Evolutionary conservation across 2,329 filamentous ascomycete genomes (phyloP).

Genomic region (Metarhizium brunneum): DNA sequence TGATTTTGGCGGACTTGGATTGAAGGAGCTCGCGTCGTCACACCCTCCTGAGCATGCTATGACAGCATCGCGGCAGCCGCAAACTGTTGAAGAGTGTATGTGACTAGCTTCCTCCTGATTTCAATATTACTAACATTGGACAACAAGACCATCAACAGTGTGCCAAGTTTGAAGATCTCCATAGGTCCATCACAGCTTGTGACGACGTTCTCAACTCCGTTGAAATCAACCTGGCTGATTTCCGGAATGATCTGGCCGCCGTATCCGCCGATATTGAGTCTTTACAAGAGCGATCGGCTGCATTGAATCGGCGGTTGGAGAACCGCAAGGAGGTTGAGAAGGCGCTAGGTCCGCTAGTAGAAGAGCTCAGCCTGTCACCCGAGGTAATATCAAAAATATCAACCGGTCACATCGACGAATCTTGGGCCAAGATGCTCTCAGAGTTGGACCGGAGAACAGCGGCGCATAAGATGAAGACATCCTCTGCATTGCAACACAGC

Average conservation of each 20-base stretch:
- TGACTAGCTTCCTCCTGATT: background rate
- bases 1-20: constrained; percentile 69
- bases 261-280: constrained; percentile 95
- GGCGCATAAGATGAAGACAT: constrained; percentile 55
- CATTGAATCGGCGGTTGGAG: constrained; percentile 74
- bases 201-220: constrained; percentile 91
- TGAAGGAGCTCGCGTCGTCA: constrained; percentile 58
- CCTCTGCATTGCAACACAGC: constrained; percentile 49
- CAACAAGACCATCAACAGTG: constrained; percentile 67
- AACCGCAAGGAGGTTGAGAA: constrained; percentile 88
- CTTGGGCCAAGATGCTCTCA: constrained; percentile 72
- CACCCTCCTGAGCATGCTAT: constrained; percentile 12
- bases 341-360: constrained; percentile 76
- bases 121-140: background rate
- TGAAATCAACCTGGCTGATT: constrained; percentile 83
- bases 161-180: constrained; percentile 80
- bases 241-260: constrained; percentile 82
- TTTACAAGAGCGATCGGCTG: constrained; percentile 75
- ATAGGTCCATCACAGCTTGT: constrained; percentile 80
- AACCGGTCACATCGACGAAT: constrained; percentile 82
- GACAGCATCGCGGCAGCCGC: constrained; percentile 35
- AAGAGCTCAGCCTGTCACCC: constrained; percentile 84
- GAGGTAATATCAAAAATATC: constrained; percentile 74
- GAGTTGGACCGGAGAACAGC: constrained; percentile 75
- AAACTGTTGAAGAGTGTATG: constrained; percentile 67